Percentiles rank a stretch among this genome's conserved stretches.
Conservation (phyloP, 306 rosid species). For the Prunus dulcis region DNA sequence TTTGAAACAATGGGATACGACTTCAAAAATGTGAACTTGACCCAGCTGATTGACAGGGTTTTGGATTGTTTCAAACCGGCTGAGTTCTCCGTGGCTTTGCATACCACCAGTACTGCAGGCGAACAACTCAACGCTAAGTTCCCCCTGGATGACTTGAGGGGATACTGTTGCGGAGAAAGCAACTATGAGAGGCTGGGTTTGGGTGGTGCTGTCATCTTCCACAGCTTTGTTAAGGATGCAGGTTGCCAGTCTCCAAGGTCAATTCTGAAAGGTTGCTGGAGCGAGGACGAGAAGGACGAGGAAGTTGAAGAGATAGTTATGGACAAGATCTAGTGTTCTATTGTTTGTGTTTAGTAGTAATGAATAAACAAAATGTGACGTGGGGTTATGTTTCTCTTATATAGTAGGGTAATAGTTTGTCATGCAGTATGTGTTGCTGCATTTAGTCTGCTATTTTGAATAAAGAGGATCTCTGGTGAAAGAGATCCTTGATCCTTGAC, state of each 20-base stretch:
- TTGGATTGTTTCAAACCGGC: constrained; percentile 73
- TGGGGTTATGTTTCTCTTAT: constrained; percentile 33
- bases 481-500: not conserved
- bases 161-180: constrained; percentile 48
- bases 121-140: constrained; percentile 32
- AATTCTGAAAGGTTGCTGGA: constrained; percentile 71
- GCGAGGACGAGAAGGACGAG: constrained; percentile 79
- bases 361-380: not conserved
- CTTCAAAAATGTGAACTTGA: constrained; percentile 34
- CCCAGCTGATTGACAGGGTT: constrained; percentile 62
- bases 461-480: not conserved
- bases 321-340: constrained; percentile 7
- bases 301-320: constrained; percentile 38
- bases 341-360: not conserved
- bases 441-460: not conserved
- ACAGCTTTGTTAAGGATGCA: constrained; percentile 36
- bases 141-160: constrained; percentile 47
- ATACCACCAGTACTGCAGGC: constrained; percentile 26
- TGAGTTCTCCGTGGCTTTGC: constrained; percentile 82
- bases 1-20: constrained; percentile 86
- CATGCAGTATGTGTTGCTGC: not conserved
- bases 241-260: constrained; percentile 75
- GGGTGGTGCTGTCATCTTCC: constrained; percentile 53
- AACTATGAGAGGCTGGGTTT: constrained; percentile 51
- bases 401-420: not conserved